Evolutionary conservation across 805 yeast species (phyloP), one percentile per base, ranked within the genome.

Genomic region (Jamesozyma lodderae): DNA sequence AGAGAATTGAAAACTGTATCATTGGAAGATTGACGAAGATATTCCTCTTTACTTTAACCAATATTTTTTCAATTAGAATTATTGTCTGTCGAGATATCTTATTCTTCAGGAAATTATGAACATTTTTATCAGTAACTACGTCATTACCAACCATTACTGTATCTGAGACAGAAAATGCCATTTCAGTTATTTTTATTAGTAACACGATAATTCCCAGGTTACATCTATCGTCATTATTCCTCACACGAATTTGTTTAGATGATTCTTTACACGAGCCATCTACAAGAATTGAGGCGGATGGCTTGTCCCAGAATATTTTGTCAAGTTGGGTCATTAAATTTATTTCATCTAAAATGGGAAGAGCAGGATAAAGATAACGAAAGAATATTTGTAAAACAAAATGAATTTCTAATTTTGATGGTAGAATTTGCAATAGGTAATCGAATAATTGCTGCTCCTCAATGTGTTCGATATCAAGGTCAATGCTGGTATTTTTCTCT

Each of bases 281-380:
- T n/a, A n/a, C n/a, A n/a, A n/a, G n/a, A n/a, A n/a, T n/a, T n/a
- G n/a, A n/a, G n/a, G n/a, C n/a, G n/a, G n/a, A n/a, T n/a, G n/a
- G n/a, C n/a, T n/a, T n/a, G n/a, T n/a, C n/a, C n/a, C n/a, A n/a
- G 17, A 33, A 33, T 20, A 60, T 57, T 34, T 52, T 55, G 30
- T 41, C 44, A 21, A 53, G 46, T 38, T 55, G 62, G 23, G 41
- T 41, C 36, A 49, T 55, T 63, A 63, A 35, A 47, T 60, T 51
- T 35, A 42, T 50, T 36, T 80, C 85, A 53, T 80, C 86, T 25
- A 80, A 57, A 44, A 72, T 75, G 2, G 92, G 88, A 48, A 79
- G 64, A 41, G 71, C 76, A 9, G 81, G 70, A 52, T 81, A 81
- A 4, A 79, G 57, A 25, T 68, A 64, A 7, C 65, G 66, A 51